Evolutionary conservation across 495 filamentous ascomycete species (phyloP).

Genomic region (Talaromyces nanjingensis): DNA sequence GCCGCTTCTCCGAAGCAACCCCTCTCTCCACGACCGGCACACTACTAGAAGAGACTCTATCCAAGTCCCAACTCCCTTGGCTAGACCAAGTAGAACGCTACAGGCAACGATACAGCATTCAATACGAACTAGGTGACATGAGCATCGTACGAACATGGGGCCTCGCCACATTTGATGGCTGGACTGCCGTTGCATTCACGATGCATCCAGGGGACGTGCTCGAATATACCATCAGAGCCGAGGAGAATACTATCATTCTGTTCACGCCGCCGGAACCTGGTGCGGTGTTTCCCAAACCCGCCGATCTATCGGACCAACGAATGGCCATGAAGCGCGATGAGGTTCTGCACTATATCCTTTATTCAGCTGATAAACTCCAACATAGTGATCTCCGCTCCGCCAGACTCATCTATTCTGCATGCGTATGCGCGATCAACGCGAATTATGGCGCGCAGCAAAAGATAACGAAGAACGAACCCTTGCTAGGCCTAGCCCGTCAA

Average conservation of each 20-base stretch:
- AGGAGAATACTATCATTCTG: conserved; percentile 30
- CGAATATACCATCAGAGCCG: conserved; percentile 38
- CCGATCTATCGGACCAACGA: background rate
- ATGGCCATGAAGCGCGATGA: conserved; percentile 19
- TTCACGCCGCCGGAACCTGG: conserved; percentile 19
- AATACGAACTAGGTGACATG: conserved; percentile 37
- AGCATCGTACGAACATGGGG: conserved; percentile 43
- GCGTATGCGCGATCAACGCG: conserved; percentile 31
- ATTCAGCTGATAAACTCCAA: conserved; percentile 8
- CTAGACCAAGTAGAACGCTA: conserved; percentile 23
- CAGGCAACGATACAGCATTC: conserved; percentile 37
- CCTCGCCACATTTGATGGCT: conserved; percentile 31
- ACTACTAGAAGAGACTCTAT: background rate
- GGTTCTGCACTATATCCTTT: conserved; percentile 26
- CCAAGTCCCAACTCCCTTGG: conserved; percentile 20
- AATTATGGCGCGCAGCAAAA: conserved; percentile 11
- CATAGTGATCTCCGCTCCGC: conserved; percentile 15
- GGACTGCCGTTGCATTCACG: conserved; percentile 35
- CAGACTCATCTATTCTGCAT: conserved; percentile 31
- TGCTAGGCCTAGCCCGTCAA: conserved; percentile 22
- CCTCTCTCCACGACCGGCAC: conserved; percentile 4
- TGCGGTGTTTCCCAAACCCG: conserved; percentile 5
- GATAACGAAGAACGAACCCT: conserved; percentile 4
- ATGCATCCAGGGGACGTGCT: conserved; percentile 47
- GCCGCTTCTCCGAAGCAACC: background rate